These are phyloP conservation scores for Paragyromitra xinjiangensis DNA, from an alignment of 495 filamentous ascomycete genomes.

Conservation along the genomic window DNA sequence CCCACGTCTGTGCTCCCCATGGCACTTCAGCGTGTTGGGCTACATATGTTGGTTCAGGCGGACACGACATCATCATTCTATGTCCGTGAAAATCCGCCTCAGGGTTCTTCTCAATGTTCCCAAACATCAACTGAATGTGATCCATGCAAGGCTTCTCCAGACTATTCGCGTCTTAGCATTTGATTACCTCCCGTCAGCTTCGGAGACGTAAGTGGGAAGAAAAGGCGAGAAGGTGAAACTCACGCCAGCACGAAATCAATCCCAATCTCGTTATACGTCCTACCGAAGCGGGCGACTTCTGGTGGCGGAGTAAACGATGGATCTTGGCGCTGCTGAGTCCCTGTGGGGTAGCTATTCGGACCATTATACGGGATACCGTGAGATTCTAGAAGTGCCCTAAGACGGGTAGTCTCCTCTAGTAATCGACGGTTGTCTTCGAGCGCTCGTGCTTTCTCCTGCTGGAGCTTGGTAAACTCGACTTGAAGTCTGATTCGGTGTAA, in stretches of 20 bases:
- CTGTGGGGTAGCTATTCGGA: conserved; percentile 12
- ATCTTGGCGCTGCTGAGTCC: conserved; percentile 44
- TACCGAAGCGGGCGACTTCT: conserved; percentile 61
- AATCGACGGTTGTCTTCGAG: conserved; percentile 80
- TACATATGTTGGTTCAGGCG: conserved; percentile 67
- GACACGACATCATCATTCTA: conserved; percentile 88
- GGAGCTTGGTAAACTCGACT: conserved; percentile 69
- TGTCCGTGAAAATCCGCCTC: conserved; percentile 73
- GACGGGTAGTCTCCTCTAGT: conserved; percentile 75
- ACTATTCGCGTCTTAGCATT: conserved; percentile 63
- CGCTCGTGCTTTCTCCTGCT: conserved; percentile 71
- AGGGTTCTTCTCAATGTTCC: conserved; percentile 55
- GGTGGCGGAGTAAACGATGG: conserved; percentile 57
- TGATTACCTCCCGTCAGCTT: conserved; percentile 47
- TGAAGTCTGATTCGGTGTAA: conserved; percentile 62
- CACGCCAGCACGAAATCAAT: conserved; percentile 98
- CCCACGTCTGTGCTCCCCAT: conserved; percentile 68
- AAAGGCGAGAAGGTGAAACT: conserved; percentile 55
- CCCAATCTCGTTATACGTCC: conserved; percentile 88
- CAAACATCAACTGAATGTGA: conserved; percentile 73
- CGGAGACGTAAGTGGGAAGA: conserved; percentile 10
- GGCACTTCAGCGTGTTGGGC: conserved; percentile 58
- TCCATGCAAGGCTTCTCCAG: conserved; percentile 95
- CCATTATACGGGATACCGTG: conserved; percentile 72
- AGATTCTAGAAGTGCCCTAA: conserved; percentile 76